A percentile compares a stretch with the other conserved stretches of the same genome.
phyloP scores from a whole-genome alignment of 768 basidiomycete species.

The Obba rivulosa region DNA sequence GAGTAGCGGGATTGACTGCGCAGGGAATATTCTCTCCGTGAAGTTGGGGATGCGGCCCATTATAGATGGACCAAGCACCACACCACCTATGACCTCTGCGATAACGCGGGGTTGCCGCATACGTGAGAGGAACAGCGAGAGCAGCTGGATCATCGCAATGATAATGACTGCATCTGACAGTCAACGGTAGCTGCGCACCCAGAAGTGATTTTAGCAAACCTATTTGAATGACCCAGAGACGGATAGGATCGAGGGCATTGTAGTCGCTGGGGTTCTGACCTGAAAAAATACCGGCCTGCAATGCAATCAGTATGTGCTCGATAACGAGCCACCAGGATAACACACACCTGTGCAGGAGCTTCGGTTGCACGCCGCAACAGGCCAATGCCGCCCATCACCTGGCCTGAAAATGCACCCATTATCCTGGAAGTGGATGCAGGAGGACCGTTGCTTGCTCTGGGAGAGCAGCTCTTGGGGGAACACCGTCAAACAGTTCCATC shows the following conservation, averaged over 20 bases:
- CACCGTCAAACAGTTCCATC: no score
- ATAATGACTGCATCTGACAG: conserved; percentile 55
- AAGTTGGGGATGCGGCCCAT: conserved; percentile 81
- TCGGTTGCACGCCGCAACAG: background rate
- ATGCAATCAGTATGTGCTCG: background rate
- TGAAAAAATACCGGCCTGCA: conserved; percentile 67
- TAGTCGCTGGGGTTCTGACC: conserved; percentile 66
- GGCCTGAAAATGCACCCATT: conserved; percentile 47
- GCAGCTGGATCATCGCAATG: conserved; percentile 69
- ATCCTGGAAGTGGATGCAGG: no score
- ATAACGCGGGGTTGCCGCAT: conserved; percentile 90
- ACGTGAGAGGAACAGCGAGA: conserved; percentile 58
- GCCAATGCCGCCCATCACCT: conserved; percentile 21
- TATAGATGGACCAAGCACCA: conserved; percentile 74
- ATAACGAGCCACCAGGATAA: background rate
- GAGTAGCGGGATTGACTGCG: conserved; percentile 47
- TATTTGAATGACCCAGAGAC: conserved; percentile 73
- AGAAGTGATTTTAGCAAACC: conserved; percentile 33
- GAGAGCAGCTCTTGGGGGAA: no score
- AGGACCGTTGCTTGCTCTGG: no score
- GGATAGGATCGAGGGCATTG: conserved; percentile 61
- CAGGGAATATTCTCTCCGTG: conserved; percentile 34
- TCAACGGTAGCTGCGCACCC: background rate
- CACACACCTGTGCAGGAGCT: conserved; percentile 7
- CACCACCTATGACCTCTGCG: conserved; percentile 87